phyloP scores from a whole-genome alignment of 192 early-diverging fungal species.

The Gonapodya prolifera region DNA sequence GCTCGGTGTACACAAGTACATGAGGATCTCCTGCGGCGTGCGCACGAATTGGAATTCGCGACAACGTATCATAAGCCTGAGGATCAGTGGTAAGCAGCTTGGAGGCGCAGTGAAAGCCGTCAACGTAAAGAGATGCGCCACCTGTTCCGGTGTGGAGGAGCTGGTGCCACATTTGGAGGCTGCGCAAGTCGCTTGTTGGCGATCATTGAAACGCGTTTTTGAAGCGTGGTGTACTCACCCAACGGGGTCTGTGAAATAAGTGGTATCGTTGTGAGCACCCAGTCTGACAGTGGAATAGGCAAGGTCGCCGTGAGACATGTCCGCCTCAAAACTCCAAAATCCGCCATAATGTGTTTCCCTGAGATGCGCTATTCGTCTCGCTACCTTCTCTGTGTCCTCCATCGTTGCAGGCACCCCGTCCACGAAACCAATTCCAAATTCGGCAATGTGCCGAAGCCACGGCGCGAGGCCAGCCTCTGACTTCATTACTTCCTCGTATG shows the following conservation, averaged over 20 bases:
- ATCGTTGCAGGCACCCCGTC: conserved; percentile 48
- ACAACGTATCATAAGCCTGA: conserved; percentile 45
- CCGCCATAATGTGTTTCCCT: conserved; percentile 66
- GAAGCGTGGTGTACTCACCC: conserved; percentile 29
- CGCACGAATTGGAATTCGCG: conserved; percentile 39
- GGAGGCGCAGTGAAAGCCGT: conserved; percentile 60
- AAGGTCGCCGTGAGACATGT: conserved; percentile 68
- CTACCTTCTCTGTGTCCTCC: conserved; percentile 52
- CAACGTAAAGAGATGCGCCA: conserved; percentile 64
- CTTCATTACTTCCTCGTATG: conserved; percentile 52
- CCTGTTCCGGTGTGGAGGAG: conserved; percentile 54
- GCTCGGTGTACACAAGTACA: conserved; percentile 41
- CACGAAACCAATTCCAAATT: conserved; percentile 63
- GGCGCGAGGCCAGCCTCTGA: conserved; percentile 47
- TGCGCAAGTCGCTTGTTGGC: conserved; percentile 1
- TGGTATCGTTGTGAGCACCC: conserved; percentile 71
- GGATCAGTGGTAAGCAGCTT: conserved; percentile 42
- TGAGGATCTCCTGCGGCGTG: conserved; percentile 64
- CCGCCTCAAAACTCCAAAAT: conserved; percentile 66
- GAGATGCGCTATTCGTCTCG: conserved; percentile 52
- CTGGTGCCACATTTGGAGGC: conserved; percentile 70
- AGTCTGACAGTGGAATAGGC: conserved; percentile 64
- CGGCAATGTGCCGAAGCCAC: conserved; percentile 57
- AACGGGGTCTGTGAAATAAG: conserved; percentile 75
- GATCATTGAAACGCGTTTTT: background rate